These are phyloP conservation scores for Calonectria honghensis DNA, from an alignment of 2,329 filamentous ascomycete genomes.

Conservation along the genomic window DNA sequence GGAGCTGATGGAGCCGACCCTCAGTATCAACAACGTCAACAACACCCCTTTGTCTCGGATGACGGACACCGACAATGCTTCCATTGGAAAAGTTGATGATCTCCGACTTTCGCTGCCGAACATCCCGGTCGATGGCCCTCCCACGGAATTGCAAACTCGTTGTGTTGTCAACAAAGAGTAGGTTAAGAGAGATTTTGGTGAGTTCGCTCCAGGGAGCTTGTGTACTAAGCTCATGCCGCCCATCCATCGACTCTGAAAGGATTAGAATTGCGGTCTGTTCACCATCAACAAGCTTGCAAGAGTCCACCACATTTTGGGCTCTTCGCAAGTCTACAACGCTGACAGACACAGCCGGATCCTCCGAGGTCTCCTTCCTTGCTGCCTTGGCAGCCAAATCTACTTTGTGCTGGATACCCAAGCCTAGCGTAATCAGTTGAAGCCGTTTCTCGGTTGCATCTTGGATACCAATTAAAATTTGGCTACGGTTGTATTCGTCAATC, in stretches of 20 bases:
- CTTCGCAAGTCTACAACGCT: constrained; percentile 70
- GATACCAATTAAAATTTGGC: constrained; percentile 79
- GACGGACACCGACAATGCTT: constrained; percentile 72
- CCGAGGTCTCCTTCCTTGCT: constrained; percentile 47
- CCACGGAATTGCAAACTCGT: constrained; percentile 75
- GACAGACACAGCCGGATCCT: constrained; percentile 54
- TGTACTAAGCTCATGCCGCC: constrained; percentile 79
- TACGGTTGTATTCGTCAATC: constrained; percentile 71
- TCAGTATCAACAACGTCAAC: constrained; percentile 81
- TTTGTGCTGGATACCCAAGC: constrained; percentile 68
- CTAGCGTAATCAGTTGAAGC: constrained; percentile 79
- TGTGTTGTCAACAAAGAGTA: constrained; percentile 75
- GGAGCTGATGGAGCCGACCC: constrained; percentile 78
- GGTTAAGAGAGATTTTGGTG: constrained; percentile 79
- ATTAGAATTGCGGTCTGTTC: constrained; percentile 81
- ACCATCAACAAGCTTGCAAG: constrained; percentile 82
- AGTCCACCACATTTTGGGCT: constrained; percentile 82
- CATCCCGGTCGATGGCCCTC: constrained; percentile 72
- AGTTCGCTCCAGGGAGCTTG: constrained; percentile 85
- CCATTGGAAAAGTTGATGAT: constrained; percentile 68
- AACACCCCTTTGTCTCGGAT: constrained; percentile 75
- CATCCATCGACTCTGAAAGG: constrained; percentile 78
- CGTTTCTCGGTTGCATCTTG: constrained; percentile 81
- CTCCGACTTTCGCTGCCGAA: constrained; percentile 66
- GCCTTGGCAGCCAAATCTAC: constrained; percentile 52